Base-by-base conservation (phyloP, 805 yeast genomes). In the Cyberlindnera misumaiensis region DNA sequence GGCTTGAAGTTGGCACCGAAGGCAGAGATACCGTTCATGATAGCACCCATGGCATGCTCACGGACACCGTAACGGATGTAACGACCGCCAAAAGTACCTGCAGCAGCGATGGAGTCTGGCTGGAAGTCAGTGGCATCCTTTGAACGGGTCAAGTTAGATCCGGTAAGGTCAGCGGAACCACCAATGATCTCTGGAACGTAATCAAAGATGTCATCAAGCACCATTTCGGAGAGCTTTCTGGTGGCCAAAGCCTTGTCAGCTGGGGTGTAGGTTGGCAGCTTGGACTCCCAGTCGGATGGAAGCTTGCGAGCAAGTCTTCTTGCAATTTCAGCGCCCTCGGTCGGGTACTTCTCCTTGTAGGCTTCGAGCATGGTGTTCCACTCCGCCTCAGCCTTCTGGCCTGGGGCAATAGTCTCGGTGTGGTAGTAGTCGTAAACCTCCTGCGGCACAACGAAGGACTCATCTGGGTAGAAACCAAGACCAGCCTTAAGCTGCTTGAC, bases 31-130 rank as follows among this genome's bases (percentile, higher is more conserved):
- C 98, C 98, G 70, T 93, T 90, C 79, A 89, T 75, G 64, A 89
- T 83, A 49, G 97, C 96, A 70, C 96, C 96, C 97, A 90, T 88
- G 65, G 86, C 97, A 69, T 93, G 97, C 75, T 90, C 98, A 70
- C 98, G 83, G 50, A 90, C 96, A 80, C 98, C 98, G 65, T 82
- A 90, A 72, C 97, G 83, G 67, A 90, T 73, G 73, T 90, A 90
- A 63, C 96, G 82, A 62, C 98, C 98, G 42, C 78, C 48, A 73
- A 82, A 89, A 59, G 78, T 78, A 66, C 97, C 97, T 51, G 86
- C 69, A 34, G 79, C 79, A 43, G 87, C 67, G 46, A 87, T 67
- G 40, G 77, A 58, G 40, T 87, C 85, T 40, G 93, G 85, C 76
- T 93, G 96, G 89, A 89, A 90, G 67, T 89, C 96, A 50, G 75